These are phyloP conservation scores for Nakazawaea siamensis DNA, from an alignment of 805 yeast species.

Conservation along the genomic window DNA sequence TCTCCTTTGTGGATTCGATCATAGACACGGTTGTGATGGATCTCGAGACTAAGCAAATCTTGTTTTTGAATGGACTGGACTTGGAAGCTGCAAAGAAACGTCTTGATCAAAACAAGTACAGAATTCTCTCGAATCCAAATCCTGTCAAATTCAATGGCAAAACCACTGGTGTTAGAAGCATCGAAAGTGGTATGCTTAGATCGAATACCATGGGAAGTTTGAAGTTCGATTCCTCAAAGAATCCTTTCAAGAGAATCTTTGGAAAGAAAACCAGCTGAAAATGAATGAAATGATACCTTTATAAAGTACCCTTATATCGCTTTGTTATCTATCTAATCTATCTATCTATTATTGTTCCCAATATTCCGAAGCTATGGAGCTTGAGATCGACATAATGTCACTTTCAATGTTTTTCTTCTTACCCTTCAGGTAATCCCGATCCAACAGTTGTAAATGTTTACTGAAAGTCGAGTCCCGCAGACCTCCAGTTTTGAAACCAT, in stretches of 20 bases:
- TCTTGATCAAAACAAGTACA: not conserved
- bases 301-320: too few species aligned
- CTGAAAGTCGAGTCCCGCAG: constrained; percentile 26
- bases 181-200: constrained; percentile 1
- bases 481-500: too few species aligned
- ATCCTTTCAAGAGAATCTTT: constrained; percentile 7
- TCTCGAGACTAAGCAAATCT: constrained; percentile 1
- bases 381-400: constrained; percentile 27
- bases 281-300: too few species aligned
- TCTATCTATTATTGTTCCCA: too few species aligned
- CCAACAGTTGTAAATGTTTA: constrained; percentile 17
- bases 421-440: constrained; percentile 9
- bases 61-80: not conserved
- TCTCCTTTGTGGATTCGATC: constrained; percentile 1
- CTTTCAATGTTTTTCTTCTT: constrained; percentile 19
- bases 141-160: constrained; percentile 2
- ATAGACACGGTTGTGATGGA: constrained; percentile 1
- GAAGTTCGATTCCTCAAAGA: not conserved
- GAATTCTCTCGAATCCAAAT: not conserved
- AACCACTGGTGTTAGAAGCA: not conserved
- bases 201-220: constrained; percentile 4
- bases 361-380: too few species aligned
- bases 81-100: not conserved
- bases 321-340: too few species aligned
- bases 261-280: too few species aligned